A percentile compares a stretch with the other conserved stretches of the same genome.
phyloP scores from a whole-genome alignment of 2,329 filamentous ascomycete genomes.

The Dactylella cylindrospora region DNA sequence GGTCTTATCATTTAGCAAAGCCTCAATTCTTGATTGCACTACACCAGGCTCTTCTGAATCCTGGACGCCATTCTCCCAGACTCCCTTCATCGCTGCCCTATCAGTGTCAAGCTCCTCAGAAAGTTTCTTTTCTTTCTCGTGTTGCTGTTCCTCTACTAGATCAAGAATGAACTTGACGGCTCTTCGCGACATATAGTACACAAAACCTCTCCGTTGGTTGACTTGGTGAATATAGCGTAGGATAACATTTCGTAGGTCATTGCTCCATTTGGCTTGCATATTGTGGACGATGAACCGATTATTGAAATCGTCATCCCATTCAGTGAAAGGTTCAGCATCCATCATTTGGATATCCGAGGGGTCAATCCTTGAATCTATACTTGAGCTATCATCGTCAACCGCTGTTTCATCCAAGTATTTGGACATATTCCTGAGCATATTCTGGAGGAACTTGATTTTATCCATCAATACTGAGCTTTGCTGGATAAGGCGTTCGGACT shows the following conservation, averaged over 20 bases:
- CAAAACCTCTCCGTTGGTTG: conserved; percentile 89
- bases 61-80: conserved; percentile 24
- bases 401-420: conserved; percentile 57
- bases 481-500: conserved; percentile 58
- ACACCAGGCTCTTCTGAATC: conserved; percentile 47
- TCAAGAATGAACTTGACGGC: conserved; percentile 98
- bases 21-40: conserved; percentile 57
- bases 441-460: conserved; percentile 62
- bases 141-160: conserved; percentile 77
- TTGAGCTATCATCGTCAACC: conserved; percentile 58
- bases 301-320: conserved; percentile 92
- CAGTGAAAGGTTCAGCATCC: conserved; percentile 69
- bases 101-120: conserved; percentile 31
- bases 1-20: conserved; percentile 79
- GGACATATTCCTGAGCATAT: conserved; percentile 62
- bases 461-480: conserved; percentile 61
- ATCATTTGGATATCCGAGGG: conserved; percentile 55
- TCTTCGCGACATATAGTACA: conserved; percentile 94
- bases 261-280: conserved; percentile 97
- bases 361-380: conserved; percentile 17
- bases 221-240: conserved; percentile 97
- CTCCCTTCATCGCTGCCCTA: conserved; percentile 45
- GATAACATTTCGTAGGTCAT: conserved; percentile 90
- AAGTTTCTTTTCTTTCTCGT: conserved; percentile 34
- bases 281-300: conserved; percentile 99